Evolutionary conservation across 805 yeast species (phyloP).

Genomic region (Myxozyma lipomycoides): DNA sequence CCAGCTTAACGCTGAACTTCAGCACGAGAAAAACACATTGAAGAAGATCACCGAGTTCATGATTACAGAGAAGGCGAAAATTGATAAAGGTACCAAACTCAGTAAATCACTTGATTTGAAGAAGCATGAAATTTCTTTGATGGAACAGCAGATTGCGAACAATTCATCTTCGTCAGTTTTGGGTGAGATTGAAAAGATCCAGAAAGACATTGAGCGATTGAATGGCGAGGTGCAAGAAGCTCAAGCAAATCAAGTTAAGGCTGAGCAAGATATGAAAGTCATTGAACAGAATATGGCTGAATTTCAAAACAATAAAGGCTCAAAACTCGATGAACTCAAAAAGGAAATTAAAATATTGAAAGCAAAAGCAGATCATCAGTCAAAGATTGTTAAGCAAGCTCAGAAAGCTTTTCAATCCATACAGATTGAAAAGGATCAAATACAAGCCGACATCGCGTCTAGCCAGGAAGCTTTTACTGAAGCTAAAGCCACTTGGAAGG

Average conservation of each 20-base stretch:
- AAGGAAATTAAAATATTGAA: conserved; percentile 47
- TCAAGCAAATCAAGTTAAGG: conserved; percentile 35
- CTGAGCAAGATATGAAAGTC: conserved; percentile 45
- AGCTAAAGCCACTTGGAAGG: conserved; percentile 17
- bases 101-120: conserved; percentile 33
- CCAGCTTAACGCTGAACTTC: conserved; percentile 41
- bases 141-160: conserved; percentile 29
- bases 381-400: conserved; percentile 43
- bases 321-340: conserved; percentile 59
- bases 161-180: conserved; percentile 27
- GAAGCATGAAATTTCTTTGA: conserved; percentile 34
- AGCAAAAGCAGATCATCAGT: conserved; percentile 38
- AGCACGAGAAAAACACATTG: conserved; percentile 45
- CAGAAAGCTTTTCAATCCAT: conserved; percentile 57
- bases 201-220: conserved; percentile 46
- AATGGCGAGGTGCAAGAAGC: conserved; percentile 41
- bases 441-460: conserved; percentile 49
- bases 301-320: conserved; percentile 71
- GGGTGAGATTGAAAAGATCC: conserved; percentile 37
- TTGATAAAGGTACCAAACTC: conserved; percentile 24
- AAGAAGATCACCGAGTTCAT: conserved; percentile 35
- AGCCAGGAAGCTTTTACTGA: conserved; percentile 18
- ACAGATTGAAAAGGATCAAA: conserved; percentile 62
- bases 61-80: conserved; percentile 11
- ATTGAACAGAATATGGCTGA: conserved; percentile 79